Base-by-base conservation (phyloP, 805 yeast genomes). In the Pichia insulana region DNA sequence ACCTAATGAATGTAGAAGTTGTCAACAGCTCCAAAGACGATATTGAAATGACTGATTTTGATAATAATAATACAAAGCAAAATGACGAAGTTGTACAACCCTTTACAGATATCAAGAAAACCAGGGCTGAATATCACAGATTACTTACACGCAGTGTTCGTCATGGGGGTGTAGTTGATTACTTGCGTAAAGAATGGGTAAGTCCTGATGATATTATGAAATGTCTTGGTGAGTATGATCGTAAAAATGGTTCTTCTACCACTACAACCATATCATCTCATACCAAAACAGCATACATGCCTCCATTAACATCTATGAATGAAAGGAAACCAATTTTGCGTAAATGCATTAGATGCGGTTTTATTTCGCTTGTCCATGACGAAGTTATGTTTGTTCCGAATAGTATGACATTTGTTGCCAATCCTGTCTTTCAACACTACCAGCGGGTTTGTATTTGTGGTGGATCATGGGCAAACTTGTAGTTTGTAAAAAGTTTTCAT, bases 361-460 rank as follows among this genome's bases (percentile, higher is more conserved):
- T 62, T 2, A 50, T 61, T 8, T 58, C 64, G 2, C 55, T 67
- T 2, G 59, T 68, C 13, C 63, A 69, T 8, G 62, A 64, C 51
- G 64, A 61, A 5, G 52, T 63, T 6, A 56, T 67, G 11, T 55
- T 55, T 40, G 63, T 63, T 26, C 49, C 56, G 6, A 50, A 49
- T 25, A 46, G 50, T 30, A 51, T 56, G 19, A 49, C 55, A 1
- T 54, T 55, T 36, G 50, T 57, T 0, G 47, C 57, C 5, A 54
- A 64, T 26, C 61, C 65, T 22, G 53, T 63, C 9, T 57, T 51
- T 34, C 55, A 53, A 19, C 54, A 61, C 53, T 51, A 69, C 56
- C 88, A 81, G 50, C 66, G 88, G 47, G 76, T 76, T 20, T 84
- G 95, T 60, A 64, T 83, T 30, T 84, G 95, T 59, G 92, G 92